Evolutionary conservation across 2,329 filamentous ascomycete species (phyloP).

Genomic region (Aspergillus proliferans): DNA sequence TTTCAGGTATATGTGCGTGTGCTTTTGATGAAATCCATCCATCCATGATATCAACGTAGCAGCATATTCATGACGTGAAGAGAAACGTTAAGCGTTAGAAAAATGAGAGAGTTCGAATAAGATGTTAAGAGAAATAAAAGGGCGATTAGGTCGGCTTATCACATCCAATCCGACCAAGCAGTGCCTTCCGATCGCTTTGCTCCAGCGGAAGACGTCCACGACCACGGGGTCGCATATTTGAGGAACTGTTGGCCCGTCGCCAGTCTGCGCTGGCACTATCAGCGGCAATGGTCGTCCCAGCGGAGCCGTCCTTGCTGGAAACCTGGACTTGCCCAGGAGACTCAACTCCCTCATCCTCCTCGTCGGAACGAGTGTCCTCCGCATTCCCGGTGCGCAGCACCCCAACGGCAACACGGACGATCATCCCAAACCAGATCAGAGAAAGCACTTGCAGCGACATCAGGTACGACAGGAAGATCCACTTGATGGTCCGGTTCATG

Average conservation of each 20-base stretch:
- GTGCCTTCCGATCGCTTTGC: constrained; percentile 56
- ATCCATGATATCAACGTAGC: background rate
- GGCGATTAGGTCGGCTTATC: constrained; percentile 53
- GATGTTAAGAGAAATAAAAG: constrained; percentile 1
- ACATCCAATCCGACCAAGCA: constrained; percentile 75
- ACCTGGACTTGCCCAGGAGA: constrained; percentile 26
- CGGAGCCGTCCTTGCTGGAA: constrained; percentile 18
- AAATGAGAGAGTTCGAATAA: constrained; percentile 2
- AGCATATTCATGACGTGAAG: constrained; percentile 7
- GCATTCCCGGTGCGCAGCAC: constrained; percentile 69
- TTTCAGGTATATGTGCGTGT: background rate
- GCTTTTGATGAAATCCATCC: background rate
- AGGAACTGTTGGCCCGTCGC: constrained; percentile 30
- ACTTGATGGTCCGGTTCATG: constrained; percentile 68
- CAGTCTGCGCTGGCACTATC: constrained; percentile 26
- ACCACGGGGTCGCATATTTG: constrained; percentile 28
- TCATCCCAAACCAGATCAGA: constrained; percentile 84
- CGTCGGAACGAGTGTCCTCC: constrained; percentile 81
- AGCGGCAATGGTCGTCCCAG: constrained; percentile 13
- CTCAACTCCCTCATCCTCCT: constrained; percentile 62
- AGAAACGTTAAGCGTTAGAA: constrained; percentile 1
- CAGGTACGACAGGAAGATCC: constrained; percentile 69
- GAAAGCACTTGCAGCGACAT: constrained; percentile 73
- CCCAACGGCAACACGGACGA: constrained; percentile 71
- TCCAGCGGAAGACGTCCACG: constrained; percentile 35